Evolutionary conservation across 2,329 filamentous ascomycete genomes (phyloP).

Genomic region (Periconia sp.): DNA sequence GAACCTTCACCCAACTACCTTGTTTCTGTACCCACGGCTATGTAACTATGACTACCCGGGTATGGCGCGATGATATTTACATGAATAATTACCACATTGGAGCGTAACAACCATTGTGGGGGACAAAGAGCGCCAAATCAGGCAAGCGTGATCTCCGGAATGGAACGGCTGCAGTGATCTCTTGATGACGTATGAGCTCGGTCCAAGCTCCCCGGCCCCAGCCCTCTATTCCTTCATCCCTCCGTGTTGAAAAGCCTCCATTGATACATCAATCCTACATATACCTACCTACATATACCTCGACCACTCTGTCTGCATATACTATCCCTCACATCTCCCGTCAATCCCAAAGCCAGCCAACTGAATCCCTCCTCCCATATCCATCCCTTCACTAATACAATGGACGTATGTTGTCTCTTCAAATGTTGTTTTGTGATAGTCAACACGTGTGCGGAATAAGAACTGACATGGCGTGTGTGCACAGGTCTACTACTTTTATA

Average conservation of each 20-base stretch:
- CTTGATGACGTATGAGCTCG: constrained; percentile 2
- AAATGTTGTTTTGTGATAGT: not conserved
- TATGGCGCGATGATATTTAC: too few species aligned
- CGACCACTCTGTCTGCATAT: too few species aligned
- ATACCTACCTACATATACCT: too few species aligned
- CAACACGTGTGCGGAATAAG: not conserved
- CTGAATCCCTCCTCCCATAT: not conserved
- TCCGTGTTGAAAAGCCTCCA: not conserved
- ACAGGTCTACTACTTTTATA: constrained; percentile 49
- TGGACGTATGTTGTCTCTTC: constrained; percentile 9
- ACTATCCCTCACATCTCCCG: not conserved
- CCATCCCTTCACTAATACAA: not conserved
- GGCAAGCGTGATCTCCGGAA: not conserved
- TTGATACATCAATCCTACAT: not conserved
- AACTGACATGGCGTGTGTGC: constrained; percentile 14
- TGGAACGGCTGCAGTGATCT: not conserved
- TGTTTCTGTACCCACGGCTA: too few species aligned
- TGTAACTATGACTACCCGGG: too few species aligned
- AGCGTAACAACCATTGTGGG: too few species aligned
- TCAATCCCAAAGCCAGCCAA: not conserved
- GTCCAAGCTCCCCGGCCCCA: not conserved
- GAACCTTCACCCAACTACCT: too few species aligned
- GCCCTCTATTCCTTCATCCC: not conserved
- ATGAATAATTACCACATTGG: too few species aligned
- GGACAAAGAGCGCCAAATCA: too few species aligned